phyloP scores from a whole-genome alignment of 306 rosid species.

The Prunus salicina region DNA sequence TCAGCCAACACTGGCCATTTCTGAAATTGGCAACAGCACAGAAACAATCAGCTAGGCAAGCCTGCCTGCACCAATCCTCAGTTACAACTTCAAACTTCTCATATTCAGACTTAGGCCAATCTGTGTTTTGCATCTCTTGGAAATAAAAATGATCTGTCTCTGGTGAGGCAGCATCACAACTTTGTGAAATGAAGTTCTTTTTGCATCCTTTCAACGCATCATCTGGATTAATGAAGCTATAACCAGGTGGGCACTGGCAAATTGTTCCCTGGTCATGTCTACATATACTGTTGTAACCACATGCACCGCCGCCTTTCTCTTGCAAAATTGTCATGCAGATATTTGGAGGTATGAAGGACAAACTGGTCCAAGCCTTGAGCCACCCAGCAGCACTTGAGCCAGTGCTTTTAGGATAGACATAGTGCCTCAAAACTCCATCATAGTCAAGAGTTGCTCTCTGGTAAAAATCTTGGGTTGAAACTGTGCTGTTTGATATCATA shows the following conservation, averaged over 20 bases:
- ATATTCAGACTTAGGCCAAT: neutral
- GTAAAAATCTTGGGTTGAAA: conserved; percentile 20
- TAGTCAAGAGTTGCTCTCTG: conserved; percentile 52
- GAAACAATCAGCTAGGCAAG: conserved; percentile 44
- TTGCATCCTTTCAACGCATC: conserved; percentile 38
- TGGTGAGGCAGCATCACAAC: conserved; percentile 21
- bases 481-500: neutral
- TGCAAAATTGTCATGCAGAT: neutral
- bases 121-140: neutral
- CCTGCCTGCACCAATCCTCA: conserved; percentile 33
- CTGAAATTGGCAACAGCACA: conserved; percentile 44
- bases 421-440: conserved; percentile 19
- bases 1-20: conserved; percentile 41
- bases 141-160: conserved; percentile 24
- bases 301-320: conserved; percentile 12
- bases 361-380: neutral
- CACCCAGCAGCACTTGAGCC: neutral
- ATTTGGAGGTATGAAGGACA: neutral
- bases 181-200: conserved; percentile 30
- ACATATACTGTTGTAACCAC: conserved; percentile 38
- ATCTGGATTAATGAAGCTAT: conserved; percentile 29
- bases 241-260: conserved; percentile 33
- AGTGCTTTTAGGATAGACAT: neutral
- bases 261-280: conserved; percentile 1
- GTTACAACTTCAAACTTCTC: too few species aligned